phyloP scores from a whole-genome alignment of 441 rosid species.

The Manihot esculenta region DNA sequence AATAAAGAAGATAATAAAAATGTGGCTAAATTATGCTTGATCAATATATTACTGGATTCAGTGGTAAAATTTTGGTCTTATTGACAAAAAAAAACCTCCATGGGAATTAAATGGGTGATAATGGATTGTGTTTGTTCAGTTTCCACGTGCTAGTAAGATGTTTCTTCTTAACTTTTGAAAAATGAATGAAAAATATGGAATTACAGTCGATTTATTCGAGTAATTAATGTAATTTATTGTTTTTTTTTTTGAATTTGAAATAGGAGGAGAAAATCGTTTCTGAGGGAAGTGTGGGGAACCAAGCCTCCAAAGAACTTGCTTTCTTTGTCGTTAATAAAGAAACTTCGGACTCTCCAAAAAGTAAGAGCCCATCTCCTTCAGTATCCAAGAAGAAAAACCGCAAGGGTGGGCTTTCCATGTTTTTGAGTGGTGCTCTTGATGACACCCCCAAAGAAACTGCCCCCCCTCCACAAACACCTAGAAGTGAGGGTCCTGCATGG shows the following conservation, averaged over 20 bases:
- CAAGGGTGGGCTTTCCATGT: constrained; percentile 99
- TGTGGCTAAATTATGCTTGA: too few species aligned
- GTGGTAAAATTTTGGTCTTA: neutral
- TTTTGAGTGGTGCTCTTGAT: constrained; percentile 97
- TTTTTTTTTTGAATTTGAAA: constrained; percentile 23
- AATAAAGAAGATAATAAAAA: too few species aligned
- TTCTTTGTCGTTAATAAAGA: constrained; percentile 44
- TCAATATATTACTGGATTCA: too few species aligned
- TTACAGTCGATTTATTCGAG: neutral
- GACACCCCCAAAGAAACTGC: constrained; percentile 53
- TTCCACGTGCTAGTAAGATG: neutral
- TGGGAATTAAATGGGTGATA: neutral
- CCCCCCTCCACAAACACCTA: constrained; percentile 63
- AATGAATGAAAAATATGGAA: neutral
- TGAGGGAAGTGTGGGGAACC: constrained; percentile 33
- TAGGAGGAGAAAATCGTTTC: constrained; percentile 41
- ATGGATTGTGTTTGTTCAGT: neutral
- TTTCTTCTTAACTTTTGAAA: neutral
- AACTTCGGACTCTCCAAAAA: constrained; percentile 36
- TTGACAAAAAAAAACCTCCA: neutral
- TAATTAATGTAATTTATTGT: constrained; percentile 12
- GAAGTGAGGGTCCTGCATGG: constrained; percentile 92
- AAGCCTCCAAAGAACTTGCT: constrained; percentile 34
- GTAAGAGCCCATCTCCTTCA: constrained; percentile 38
- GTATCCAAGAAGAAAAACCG: constrained; percentile 66